Base-by-base conservation (phyloP, 345 rosid species). In the Eucalyptus melliodora region DNA sequence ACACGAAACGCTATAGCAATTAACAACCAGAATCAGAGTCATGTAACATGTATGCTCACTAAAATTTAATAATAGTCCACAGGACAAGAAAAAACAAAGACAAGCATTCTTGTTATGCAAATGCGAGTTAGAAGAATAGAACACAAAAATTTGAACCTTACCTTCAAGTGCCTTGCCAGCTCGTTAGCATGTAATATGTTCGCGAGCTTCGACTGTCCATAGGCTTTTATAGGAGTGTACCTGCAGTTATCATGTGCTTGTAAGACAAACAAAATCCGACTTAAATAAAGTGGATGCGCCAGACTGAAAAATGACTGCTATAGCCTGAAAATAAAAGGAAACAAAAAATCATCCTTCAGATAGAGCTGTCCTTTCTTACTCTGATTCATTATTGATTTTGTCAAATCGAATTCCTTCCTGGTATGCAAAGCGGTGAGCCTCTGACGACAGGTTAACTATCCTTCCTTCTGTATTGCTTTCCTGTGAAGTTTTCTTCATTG, bases 401-500 rank as follows among this genome's bases (percentile, higher is more conserved):
- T 95, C 93, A 45, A 95, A 93, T 31, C 92, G 93, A 81, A 94
- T 91, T 60, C 96, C 96, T 92, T 93, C 93, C 6, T 50, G 51
- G 49, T 94, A 95, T 4, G 92, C 44, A 85, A 31, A 91, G 5
- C 89, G 86, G 89, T 95, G 96, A 88, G 90, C 94, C 34, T 69
- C 90, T 56, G 96, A 94, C 50, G 96, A 93, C 40, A 95, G 59
- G 40, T 92, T 96, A 51, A 95, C 93, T 83, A 96, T 96, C 92
- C 96, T 94, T 65, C 97, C 97, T 90, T 94, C 95, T 86, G 50
- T 51, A 45, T 92, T 92, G 90, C 93, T 93, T 88, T 94, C 92
- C n/a, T 62, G 88, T 31, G 95, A 91, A 9, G 96, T 94, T 51
- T 86, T 92, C 90, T 94, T 95, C 96, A 95, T 95, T 42, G 95